Evolutionary conservation across 306 rosid species (phyloP), one percentile per base, ranked within the genome.

Genomic region (Lathyrus sativus): DNA sequence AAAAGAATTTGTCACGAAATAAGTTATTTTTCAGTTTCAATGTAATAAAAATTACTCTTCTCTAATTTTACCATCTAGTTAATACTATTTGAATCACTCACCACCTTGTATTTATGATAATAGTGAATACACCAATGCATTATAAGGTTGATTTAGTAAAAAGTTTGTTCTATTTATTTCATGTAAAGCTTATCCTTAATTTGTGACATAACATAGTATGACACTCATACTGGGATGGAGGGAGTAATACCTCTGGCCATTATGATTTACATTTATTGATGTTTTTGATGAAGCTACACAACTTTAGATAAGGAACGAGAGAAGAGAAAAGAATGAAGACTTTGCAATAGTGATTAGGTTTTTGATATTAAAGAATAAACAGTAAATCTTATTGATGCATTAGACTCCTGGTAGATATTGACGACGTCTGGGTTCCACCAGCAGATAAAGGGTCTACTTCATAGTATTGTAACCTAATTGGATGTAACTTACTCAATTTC

Each of bases 221-320:
- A 14, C 53, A 46, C 53, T 6, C 9, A 46, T 6, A 46, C 53
- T 7, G 11, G 15, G 18, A 46, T 15, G 53, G 22, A 14, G 53
- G 53, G 22, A 14, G 53, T 4, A 6, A 19, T 26, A 53, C 33
- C 15, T 31, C 28, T 18, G 64, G 74, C 24, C 39, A 60, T 50
- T 50, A 22, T 56, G 74, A 14, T 46, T 74, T 58, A 44, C 33
- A 7, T 67, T 17, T 67, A 37, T 22, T 58, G n/a, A n/a, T n/a
- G n/a, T n/a, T n/a, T n/a, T n/a, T n/a, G n/a, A n/a, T 29, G 37
- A 57, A 57, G 39, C 5, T 31, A 57, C 14, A 2, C 2, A 6
- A 14, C 59, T 22, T 53, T 53, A 53, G 33, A 53, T 53, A 10
- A 19, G n/a, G 31, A 53, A 53, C 28, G n/a, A n/a, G 39, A n/a